Base-by-base conservation (phyloP, 73 alveolate genomes). In the Tetrahymena thermophila region DNA sequence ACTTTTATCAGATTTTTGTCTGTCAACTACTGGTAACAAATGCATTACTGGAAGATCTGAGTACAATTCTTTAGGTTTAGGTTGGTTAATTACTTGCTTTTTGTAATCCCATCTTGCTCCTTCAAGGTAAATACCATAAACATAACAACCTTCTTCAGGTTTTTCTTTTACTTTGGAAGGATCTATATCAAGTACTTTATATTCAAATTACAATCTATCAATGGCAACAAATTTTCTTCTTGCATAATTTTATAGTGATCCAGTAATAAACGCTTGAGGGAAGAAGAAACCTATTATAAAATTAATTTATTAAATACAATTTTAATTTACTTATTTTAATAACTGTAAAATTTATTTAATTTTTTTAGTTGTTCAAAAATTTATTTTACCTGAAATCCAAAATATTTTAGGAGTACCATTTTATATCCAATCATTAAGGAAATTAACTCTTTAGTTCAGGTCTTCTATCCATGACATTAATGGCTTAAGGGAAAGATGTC, bases 241-340 rank as follows among this genome's bases (percentile, higher is more conserved):
- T 34, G 99, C 99, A 95, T 98, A 98, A 94, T 98, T 98, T 96
- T 98, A 98, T 25, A 98, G 96, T 35, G 99, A 97, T 44, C 99
- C 99, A 17, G 99, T 98, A 89, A 98, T 96, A 97, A 98, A 98
- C 37, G 99, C 99, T 96, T 98, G 98, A 17, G 99, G 99, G 99
- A 98, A 98, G 98, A 98, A 96, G 98, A 97, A 95, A 71, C 97
- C 97, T 94, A 25, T 57, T 10, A 6, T 4, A 9, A 6, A 40
- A 40, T 28, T 28, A 40, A 40, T 28, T 28, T n/a, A 71, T 71
- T 28, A 71, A 25, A 71, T 71, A 23, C 1, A n/a, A 40, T 40
- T 2, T 6, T 40, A 6, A 40, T 40, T 40, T 40, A 40, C 15
- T 40, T 40, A 40, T 37, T 37, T 37, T 37, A 4, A 37, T 37